Conservation (phyloP, 495 filamentous ascomycete genomes). For the Poronia punctata region DNA sequence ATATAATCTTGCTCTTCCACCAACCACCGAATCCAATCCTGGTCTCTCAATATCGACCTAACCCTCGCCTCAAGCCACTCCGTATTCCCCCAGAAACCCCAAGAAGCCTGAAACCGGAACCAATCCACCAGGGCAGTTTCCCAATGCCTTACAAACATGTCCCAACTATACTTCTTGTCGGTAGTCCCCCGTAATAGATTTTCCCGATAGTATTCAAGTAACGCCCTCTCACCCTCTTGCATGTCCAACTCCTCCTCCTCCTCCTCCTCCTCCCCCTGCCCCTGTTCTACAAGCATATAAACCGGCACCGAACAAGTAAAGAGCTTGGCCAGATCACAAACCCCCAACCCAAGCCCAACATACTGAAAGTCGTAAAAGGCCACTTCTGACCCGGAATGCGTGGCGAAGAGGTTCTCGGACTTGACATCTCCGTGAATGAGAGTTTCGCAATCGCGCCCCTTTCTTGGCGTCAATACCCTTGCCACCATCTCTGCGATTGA, state of each 20-base stretch:
- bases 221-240: slow-evolving; percentile 23
- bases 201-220: slow-evolving; percentile 29
- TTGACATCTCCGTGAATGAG: slow-evolving; percentile 44
- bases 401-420: slow-evolving; percentile 34
- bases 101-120: slow-evolving; percentile 41
- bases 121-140: slow-evolving; percentile 43
- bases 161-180: slow-evolving; percentile 26
- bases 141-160: slow-evolving; percentile 34
- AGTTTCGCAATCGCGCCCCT: slow-evolving; percentile 26
- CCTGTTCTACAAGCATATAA: slow-evolving; percentile 12
- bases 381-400: slow-evolving; percentile 20
- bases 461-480: slow-evolving; percentile 20
- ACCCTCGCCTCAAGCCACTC: slow-evolving; percentile 34
- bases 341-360: slow-evolving; percentile 36
- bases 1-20: background rate
- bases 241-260: slow-evolving; percentile 18
- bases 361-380: slow-evolving; percentile 46
- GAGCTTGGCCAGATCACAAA: slow-evolving; percentile 41
- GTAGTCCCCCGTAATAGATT: slow-evolving; percentile 16
- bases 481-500: slow-evolving; percentile 25
- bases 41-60: slow-evolving; percentile 20
- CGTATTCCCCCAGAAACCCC: slow-evolving; percentile 44
- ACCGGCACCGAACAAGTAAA: slow-evolving; percentile 30
- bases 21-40: slow-evolving; percentile 18
- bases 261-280: slow-evolving; percentile 11